A percentile compares a stretch with the other conserved stretches of the same genome.
These are phyloP conservation scores for Erysimum cheiranthoides DNA, from an alignment of 345 rosid species.

Conservation along the genomic window DNA sequence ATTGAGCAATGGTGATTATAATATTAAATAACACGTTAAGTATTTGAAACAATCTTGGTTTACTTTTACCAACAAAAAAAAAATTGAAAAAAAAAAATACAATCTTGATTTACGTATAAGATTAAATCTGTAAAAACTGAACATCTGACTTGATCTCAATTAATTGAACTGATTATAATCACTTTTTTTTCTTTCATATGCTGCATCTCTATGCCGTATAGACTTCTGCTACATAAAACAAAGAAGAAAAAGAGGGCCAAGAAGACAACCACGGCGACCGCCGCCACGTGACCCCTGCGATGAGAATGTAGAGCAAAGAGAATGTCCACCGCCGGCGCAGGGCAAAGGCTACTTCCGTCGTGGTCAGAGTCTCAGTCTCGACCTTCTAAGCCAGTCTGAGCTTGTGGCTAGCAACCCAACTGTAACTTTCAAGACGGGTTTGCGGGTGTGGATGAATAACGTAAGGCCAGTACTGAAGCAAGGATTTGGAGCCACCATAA, in stretches of 20 bases:
- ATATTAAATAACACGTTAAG: not conserved
- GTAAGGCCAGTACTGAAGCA: too few species aligned
- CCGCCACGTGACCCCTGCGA: too few species aligned
- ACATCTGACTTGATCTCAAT: not conserved
- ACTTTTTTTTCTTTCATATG: not conserved
- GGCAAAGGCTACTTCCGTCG: not conserved
- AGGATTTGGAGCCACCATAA: too few species aligned
- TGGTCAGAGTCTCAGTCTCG: not conserved
- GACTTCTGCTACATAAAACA: slow-evolving; percentile 1
- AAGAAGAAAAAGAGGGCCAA: too few species aligned
- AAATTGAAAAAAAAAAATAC: too few species aligned
- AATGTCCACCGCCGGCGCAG: too few species aligned
- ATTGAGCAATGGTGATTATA: not conserved
- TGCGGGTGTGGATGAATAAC: too few species aligned
- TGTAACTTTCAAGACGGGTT: not conserved
- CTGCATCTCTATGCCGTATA: not conserved
- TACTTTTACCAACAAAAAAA: too few species aligned
- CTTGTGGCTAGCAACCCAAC: not conserved
- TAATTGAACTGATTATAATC: not conserved
- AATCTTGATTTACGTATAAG: too few species aligned
- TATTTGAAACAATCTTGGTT: too few species aligned
- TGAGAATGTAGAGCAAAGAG: too few species aligned
- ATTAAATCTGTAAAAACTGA: not conserved
- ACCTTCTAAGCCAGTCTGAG: not conserved
- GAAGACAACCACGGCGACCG: too few species aligned